These are phyloP conservation scores for Blakeslea trispora DNA, from an alignment of 371 early-diverging fungal genomes.

Conservation along the genomic window DNA sequence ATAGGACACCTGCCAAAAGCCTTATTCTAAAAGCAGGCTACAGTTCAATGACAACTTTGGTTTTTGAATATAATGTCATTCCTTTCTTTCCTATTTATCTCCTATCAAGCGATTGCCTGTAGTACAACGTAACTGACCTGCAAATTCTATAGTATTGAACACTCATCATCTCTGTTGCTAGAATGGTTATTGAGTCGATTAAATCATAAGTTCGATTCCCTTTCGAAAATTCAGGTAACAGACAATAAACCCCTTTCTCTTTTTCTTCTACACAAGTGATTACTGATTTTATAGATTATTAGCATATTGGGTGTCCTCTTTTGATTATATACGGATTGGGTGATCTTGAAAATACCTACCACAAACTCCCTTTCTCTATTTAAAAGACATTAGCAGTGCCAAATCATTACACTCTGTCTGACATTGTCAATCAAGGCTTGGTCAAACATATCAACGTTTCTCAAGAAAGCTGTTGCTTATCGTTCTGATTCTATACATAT, in stretches of 20 bases:
- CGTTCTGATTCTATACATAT: slow-evolving; percentile 8
- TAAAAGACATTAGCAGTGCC: slow-evolving; percentile 24
- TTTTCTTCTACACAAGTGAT: too few relatives aligned
- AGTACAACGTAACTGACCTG: slow-evolving; percentile 33
- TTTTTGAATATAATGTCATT: slow-evolving; percentile 46
- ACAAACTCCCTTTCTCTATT: slow-evolving; percentile 42
- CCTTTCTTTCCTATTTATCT: slow-evolving; percentile 35
- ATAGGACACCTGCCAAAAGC: slow-evolving; percentile 36
- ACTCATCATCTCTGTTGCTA: slow-evolving; percentile 7
- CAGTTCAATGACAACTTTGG: slow-evolving; percentile 39
- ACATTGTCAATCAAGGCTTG: too few relatives aligned
- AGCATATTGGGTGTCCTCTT: slow-evolving; percentile 42
- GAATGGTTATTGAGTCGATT: slow-evolving; percentile 39
- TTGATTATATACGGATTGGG: slow-evolving; percentile 36
- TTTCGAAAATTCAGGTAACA: slow-evolving; percentile 43
- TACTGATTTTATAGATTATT: slow-evolving; percentile 2
- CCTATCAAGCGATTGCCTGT: slow-evolving; percentile 35
- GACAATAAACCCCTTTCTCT: neutral
- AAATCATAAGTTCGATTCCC: slow-evolving; percentile 41
- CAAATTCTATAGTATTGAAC: too few relatives aligned
- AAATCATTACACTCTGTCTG: neutral
- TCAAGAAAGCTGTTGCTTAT: slow-evolving; percentile 39
- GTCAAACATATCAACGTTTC: slow-evolving; percentile 12
- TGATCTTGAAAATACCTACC: slow-evolving; percentile 46
- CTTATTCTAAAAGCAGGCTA: slow-evolving; percentile 50